Evolutionary conservation across 2,329 filamentous ascomycete species (phyloP).

Genomic region (Thielaviopsis punctulata): DNA sequence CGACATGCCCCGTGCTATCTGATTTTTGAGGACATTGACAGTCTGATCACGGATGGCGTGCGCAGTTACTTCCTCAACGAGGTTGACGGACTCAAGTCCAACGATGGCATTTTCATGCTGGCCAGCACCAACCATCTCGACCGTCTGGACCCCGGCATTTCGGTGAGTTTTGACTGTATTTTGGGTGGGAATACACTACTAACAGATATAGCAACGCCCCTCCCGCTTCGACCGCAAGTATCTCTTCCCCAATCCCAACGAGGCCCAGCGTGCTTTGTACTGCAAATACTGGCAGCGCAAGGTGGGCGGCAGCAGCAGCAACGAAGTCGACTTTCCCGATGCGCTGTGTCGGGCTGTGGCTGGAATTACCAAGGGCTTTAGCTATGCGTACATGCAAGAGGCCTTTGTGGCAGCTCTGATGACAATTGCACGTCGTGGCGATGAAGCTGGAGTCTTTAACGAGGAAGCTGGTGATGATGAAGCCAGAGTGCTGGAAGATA

Average conservation of each 20-base stretch:
- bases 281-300: constrained; percentile 44
- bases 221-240: constrained; percentile 52
- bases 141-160: constrained; percentile 46
- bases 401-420: constrained; percentile 48
- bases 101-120: constrained; percentile 55
- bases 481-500: constrained; percentile 10
- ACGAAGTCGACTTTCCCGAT: constrained; percentile 40
- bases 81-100: constrained; percentile 50
- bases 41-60: constrained; percentile 40
- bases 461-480: constrained; percentile 7
- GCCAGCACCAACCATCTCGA: constrained; percentile 51
- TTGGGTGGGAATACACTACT: not conserved
- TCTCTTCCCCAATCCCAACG: constrained; percentile 39
- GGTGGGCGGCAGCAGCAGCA: constrained; percentile 36
- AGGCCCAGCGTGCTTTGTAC: constrained; percentile 38
- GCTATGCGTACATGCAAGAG: constrained; percentile 54
- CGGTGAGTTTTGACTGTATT: constrained; percentile 20
- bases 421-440: constrained; percentile 30
- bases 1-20: constrained; percentile 49
- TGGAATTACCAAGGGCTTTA: constrained; percentile 45
- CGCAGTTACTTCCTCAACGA: constrained; percentile 58
- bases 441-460: constrained; percentile 12
- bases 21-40: constrained; percentile 57
- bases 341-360: constrained; percentile 41
- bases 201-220: constrained; percentile 34